Evolutionary conservation across 139 green algal genomes (phyloP), one percentile per base, ranked within the genome.

Genomic region (Picochlorum sp.): DNA sequence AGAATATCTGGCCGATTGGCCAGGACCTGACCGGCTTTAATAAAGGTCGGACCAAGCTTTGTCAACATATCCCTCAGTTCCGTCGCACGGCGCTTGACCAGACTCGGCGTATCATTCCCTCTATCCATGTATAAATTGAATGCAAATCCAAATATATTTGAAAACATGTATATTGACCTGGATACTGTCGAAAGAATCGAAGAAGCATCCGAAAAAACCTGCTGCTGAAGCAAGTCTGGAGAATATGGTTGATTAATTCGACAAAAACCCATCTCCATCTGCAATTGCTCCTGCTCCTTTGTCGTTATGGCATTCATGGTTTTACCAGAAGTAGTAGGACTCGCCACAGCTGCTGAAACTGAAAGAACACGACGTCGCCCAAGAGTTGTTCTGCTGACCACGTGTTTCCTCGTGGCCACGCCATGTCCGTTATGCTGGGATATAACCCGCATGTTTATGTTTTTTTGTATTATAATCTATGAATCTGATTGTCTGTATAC

Each of bases 1-100:
- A 99, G 65, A 50, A 99, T 97, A 80, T 99, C 94, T 4, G 94
- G 94, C 26, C 94, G 74, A 80, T 96, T 97, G 41, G 94, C 94
- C 69, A 98, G 83, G 61, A 99, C 94, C 75, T 97, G 91, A 2
- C 94, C 94, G 4, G 90, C 89, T 79, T 99, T 99, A 76, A 99
- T 95, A 81, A 99, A 99, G 14, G 83, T 92, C 6, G 94, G 94
- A 3, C 94, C 94, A 38, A 99, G 86, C 2, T 66, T 61, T 4
- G 82, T 91, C 52, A 99, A 81, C 47, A 84, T 82, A 59, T 94
- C 80, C 7, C 87, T 80, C 24, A 98, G 81, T 82, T 98, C 72
- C 14, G 78, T 80, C 3, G 91, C 86, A 14, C 91, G 79, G 28
- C 68, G 50, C 51, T 79, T 78, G 11, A 95, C 83, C 2, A 68